Base-by-base conservation (phyloP, 2,329 filamentous ascomycete species). In the Exophiala alcalophila region DNA sequence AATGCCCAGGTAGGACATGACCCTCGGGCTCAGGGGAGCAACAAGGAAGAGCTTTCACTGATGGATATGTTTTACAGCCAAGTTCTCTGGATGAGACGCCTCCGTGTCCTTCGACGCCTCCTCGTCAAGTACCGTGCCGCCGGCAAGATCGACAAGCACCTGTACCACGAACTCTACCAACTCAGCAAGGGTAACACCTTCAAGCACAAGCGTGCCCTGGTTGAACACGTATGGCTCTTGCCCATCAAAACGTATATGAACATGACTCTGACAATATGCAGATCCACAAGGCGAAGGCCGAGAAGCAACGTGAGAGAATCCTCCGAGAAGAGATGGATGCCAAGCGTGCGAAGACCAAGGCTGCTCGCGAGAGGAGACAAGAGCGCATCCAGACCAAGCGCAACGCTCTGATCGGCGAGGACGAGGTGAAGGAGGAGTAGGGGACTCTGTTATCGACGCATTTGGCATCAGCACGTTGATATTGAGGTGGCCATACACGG, bases 151-250 rank as follows among this genome's bases (percentile, higher is more conserved):
- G 92, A 98, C 80, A 98, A 98, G 85, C 92, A 98, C 82, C 89
- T 98, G 55, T 98, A 98, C 84, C 92, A 98, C 83, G 90, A 97
- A 80, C 88, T 98, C 20, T 98, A 98, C 83, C 92, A 96, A 76
- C 80, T 94, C 71, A 92, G 86, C 84, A 98, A 98, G 90, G 94
- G 92, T 94, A 98, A 98, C 85, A 91, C 92, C 73, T 98, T 98
- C 86, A 98, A 98, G 90, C 92, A 98, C 88, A 98, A 97, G 90
- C 86, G 92, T 77, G 92, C 90, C 68, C 84, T 98, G 65, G 89
- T 98, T 71, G 92, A 98, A 83, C 92, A 98, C 80, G 92, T 98
- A 94, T 69, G 92, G 88, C 65, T 43, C 44, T 45, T n/a, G n/a
- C n/a, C n/a, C n/a, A n/a, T n/a, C n/a, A n/a, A n/a, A n/a, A n/a